These are phyloP conservation scores for Tuber brumale DNA, from an alignment of 495 filamentous ascomycete genomes.

Conservation along the genomic window DNA sequence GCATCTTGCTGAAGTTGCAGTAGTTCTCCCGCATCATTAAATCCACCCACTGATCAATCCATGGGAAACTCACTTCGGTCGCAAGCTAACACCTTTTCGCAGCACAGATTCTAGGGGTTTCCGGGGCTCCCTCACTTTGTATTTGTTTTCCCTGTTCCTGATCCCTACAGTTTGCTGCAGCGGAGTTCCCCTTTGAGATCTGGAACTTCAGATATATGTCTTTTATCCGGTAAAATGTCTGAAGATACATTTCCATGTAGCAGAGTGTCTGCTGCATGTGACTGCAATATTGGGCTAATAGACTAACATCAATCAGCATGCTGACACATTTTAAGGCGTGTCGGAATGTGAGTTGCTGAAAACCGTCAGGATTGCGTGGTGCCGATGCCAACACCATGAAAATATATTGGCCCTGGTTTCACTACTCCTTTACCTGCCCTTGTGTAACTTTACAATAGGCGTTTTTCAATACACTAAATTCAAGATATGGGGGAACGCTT, in stretches of 20 bases:
- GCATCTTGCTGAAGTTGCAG: no score
- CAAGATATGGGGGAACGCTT: not conserved
- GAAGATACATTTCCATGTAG: constrained; percentile 17
- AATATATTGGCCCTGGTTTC: not conserved
- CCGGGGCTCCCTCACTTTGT: no score
- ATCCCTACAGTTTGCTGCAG: no score
- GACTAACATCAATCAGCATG: constrained; percentile 12
- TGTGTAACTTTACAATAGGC: no score
- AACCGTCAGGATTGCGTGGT: not conserved
- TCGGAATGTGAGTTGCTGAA: not conserved
- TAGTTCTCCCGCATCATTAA: no score
- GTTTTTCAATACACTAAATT: not conserved
- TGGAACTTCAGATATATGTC: constrained; percentile 11
- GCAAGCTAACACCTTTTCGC: no score
- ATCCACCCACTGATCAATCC: no score
- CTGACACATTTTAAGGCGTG: not conserved
- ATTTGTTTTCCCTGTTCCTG: no score
- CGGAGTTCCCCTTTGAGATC: not conserved
- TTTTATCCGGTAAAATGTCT: constrained; percentile 12
- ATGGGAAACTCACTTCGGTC: no score
- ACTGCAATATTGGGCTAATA: constrained; percentile 16
- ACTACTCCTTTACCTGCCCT: no score
- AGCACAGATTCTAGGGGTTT: no score
- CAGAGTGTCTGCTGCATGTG: constrained; percentile 8
- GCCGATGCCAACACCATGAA: not conserved